Percentiles rank a stretch among this genome's conserved stretches.
phyloP scores from a whole-genome alignment of 495 filamentous ascomycete species.

The Entonaema liquescens region DNA sequence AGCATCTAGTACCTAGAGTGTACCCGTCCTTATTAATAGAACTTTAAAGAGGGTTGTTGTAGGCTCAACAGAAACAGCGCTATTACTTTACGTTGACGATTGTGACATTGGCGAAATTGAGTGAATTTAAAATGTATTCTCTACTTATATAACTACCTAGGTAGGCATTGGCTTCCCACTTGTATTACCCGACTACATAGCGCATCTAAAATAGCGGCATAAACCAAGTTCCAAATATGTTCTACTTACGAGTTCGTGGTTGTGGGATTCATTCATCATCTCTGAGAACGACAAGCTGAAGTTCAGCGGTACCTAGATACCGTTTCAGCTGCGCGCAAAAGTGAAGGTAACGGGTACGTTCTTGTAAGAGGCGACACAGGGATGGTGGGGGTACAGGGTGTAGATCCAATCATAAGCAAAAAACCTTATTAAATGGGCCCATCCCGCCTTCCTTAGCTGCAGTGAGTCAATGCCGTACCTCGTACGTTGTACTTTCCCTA shows the following conservation, averaged over 20 bases:
- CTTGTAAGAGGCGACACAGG: not conserved
- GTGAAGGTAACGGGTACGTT: not conserved
- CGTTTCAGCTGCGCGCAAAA: slow-evolving; percentile 18
- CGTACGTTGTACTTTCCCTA: slow-evolving; percentile 11
- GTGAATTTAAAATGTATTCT: not conserved
- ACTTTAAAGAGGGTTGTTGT: too few relatives aligned
- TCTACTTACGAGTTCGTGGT: not conserved
- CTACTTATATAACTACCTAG: too few relatives aligned
- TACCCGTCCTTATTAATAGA: too few relatives aligned
- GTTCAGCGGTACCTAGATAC: slow-evolving; percentile 6
- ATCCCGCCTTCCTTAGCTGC: slow-evolving; percentile 14
- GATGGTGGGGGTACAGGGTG: slow-evolving; percentile 9
- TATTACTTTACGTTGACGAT: not conserved
- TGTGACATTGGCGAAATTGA: not conserved
- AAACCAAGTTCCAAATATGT: not conserved
- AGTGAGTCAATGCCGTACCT: slow-evolving; percentile 34
- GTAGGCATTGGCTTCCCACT: too few relatives aligned
- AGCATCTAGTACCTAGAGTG: too few relatives aligned
- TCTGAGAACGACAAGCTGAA: not conserved
- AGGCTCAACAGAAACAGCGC: not conserved
- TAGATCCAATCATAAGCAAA: slow-evolving; percentile 26
- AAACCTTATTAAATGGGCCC: slow-evolving; percentile 34
- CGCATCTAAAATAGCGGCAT: not conserved
- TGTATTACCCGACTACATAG: too few relatives aligned
- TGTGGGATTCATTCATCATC: not conserved